phyloP scores from a whole-genome alignment of 768 basidiomycete species.

The Boletus vinaceobasis region DNA sequence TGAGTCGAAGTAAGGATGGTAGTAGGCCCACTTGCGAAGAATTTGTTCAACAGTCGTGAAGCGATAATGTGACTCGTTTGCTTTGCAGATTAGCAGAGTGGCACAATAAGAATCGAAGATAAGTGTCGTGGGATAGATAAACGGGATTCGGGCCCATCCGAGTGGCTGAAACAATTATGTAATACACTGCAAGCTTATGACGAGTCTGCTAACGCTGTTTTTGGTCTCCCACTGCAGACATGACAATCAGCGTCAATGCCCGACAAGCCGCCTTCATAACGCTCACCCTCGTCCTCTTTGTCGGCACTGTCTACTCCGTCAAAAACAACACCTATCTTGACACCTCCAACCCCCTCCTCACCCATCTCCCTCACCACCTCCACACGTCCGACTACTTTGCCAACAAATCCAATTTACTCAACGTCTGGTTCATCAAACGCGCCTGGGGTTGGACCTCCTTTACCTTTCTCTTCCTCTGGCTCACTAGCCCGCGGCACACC shows the following conservation, averaged over 20 bases:
- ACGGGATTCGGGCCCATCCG: no score
- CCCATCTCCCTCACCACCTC: conserved; percentile 67
- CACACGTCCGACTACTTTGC: conserved; percentile 69
- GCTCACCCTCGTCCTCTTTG: conserved; percentile 45
- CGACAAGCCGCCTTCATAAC: conserved; percentile 36
- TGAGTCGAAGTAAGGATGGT: no score
- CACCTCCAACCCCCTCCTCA: conserved; percentile 75
- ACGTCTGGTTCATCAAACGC: conserved; percentile 83
- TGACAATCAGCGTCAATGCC: conserved; percentile 19
- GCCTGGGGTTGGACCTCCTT: conserved; percentile 89
- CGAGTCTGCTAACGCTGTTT: no score
- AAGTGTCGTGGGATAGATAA: no score
- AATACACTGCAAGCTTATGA: no score
- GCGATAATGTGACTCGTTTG: no score
- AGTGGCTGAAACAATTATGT: no score
- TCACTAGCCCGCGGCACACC: conserved; percentile 49
- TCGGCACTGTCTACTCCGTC: conserved; percentile 68
- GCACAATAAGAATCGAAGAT: no score
- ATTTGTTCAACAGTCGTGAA: no score
- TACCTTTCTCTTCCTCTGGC: conserved; percentile 56
- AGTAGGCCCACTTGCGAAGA: no score
- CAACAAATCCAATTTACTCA: conserved; percentile 75
- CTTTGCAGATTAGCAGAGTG: no score
- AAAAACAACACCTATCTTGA: conserved; percentile 70
- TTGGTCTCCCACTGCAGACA: neutral